Evolutionary conservation across 2,329 filamentous ascomycete genomes (phyloP).

Genomic region (Colletotrichum sp.): DNA sequence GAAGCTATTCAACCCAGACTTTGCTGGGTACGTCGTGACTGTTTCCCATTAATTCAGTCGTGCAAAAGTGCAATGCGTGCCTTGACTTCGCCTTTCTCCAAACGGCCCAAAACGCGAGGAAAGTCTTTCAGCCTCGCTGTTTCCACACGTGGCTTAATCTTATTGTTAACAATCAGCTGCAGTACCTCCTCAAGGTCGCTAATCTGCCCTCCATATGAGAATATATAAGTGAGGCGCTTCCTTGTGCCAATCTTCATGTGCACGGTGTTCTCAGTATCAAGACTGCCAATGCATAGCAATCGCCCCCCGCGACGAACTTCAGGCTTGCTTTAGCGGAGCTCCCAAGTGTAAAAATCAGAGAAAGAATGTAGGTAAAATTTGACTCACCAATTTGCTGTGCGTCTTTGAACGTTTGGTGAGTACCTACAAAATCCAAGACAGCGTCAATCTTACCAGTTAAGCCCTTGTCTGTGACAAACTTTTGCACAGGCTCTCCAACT

Average conservation of each 20-base stretch:
- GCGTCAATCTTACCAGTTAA: conserved; percentile 29
- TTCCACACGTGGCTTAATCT: conserved; percentile 38
- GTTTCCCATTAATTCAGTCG: neutral
- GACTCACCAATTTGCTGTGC: conserved; percentile 35
- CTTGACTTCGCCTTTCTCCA: conserved; percentile 38
- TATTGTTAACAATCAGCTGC: conserved; percentile 35
- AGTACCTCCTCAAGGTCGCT: conserved; percentile 40
- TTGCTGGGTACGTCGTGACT: neutral
- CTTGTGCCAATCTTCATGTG: conserved; percentile 49
- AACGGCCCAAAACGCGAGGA: conserved; percentile 32
- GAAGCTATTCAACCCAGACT: neutral
- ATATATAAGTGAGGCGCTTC: conserved; percentile 44
- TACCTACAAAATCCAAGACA: conserved; percentile 37
- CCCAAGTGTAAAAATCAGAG: neutral
- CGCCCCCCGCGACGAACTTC: conserved; percentile 38
- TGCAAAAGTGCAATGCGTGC: conserved; percentile 26
- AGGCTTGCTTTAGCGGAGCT: neutral
- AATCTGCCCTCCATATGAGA: conserved; percentile 47
- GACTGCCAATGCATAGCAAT: conserved; percentile 43
- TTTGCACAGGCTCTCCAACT: conserved; percentile 27
- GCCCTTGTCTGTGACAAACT: conserved; percentile 30
- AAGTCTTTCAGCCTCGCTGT: conserved; percentile 35
- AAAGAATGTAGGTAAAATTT: neutral
- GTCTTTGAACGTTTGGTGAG: conserved; percentile 40
- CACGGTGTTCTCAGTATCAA: conserved; percentile 41